A percentile compares a stretch with the other conserved stretches of the same genome.
These are phyloP conservation scores for Leccinum broughii DNA, from an alignment of 768 basidiomycete genomes.

Conservation along the genomic window DNA sequence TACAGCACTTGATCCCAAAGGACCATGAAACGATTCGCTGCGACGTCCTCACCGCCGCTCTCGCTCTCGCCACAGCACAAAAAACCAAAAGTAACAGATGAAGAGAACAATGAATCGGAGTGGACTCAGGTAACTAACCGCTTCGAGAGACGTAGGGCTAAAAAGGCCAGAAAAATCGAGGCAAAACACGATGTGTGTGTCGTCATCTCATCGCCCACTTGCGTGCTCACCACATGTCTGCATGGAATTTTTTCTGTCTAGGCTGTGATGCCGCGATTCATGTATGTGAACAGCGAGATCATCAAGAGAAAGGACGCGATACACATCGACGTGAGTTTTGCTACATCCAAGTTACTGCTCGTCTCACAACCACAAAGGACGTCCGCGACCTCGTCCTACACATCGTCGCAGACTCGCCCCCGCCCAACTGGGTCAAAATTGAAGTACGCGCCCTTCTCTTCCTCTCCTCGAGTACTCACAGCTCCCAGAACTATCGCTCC, in stretches of 20 bases:
- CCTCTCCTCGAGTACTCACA: background rate
- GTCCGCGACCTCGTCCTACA: conserved; percentile 85
- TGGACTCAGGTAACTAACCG: conserved; percentile 53
- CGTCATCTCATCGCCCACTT: background rate
- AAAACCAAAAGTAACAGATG: conserved; percentile 38
- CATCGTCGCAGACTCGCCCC: conserved; percentile 77
- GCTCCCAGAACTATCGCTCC: conserved; percentile 61
- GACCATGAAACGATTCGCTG: conserved; percentile 31
- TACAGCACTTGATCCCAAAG: too few species aligned
- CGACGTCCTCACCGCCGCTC: conserved; percentile 18
- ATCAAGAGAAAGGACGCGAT: conserved; percentile 69
- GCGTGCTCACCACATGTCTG: background rate
- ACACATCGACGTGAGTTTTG: conserved; percentile 68
- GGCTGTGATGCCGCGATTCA: conserved; percentile 58
- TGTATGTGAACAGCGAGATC: conserved; percentile 81
- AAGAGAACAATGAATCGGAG: conserved; percentile 33
- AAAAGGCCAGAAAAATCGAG: conserved; percentile 63
- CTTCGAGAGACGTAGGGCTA: conserved; percentile 69
- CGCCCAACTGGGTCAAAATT: conserved; percentile 82
- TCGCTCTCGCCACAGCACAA: conserved; percentile 34
- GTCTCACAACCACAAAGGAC: conserved; percentile 52
- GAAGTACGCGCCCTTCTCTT: conserved; percentile 51
- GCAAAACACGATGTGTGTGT: conserved; percentile 60
- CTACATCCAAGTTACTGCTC: background rate
- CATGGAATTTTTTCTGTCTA: background rate